Base-by-base conservation (phyloP, 305 asterid species). In the Rubia peregrina region DNA sequence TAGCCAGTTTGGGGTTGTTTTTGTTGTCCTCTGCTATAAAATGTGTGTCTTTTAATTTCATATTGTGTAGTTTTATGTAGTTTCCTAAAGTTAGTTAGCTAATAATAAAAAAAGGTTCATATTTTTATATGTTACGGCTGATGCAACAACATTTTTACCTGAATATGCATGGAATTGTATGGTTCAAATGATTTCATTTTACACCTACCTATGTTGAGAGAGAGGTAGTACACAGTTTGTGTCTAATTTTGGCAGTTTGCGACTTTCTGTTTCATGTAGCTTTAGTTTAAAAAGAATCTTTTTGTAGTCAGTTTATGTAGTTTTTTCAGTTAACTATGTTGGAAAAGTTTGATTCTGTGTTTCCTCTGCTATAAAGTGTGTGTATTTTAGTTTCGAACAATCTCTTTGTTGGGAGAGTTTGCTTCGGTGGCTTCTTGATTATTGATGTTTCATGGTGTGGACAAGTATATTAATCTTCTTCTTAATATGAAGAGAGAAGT, bases 191-290 rank as follows among this genome's bases (percentile, higher is more conserved):
- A 17, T 2, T 4, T 4, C 1, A 14, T 17, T 51, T 51, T 51
- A n/a, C n/a, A n/a, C 57, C 21, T 51, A 51, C 7, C 19, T 48
- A 5, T 48, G 55, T 48, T 48, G 55, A 48, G 55, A 5, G 6
- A 48, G 55, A 48, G 55, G 57, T 17, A 16, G 56, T 49, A 51
- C 57, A 51, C 22, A 24, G 12, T 69, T 16, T 41, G 65, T 56
- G 67, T 49, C 3, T 57, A 22, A 22, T 75, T 24, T 69, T 14
- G 56, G 64, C 65, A 55, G 17, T 14, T 71, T 62, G 7, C 1
- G 9, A 6, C 59, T 12, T 33, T n/a, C 6, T 12, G 10, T 6
- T 55, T 40, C 48, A 19, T 2, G 30, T 36, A 51, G 9, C 14
- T 21, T 53, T 3, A 12, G 62, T 57, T 48, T 30, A n/a, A 51